These are phyloP conservation scores for Trichocladium antarcticum DNA, from an alignment of 495 filamentous ascomycete genomes.

Conservation along the genomic window DNA sequence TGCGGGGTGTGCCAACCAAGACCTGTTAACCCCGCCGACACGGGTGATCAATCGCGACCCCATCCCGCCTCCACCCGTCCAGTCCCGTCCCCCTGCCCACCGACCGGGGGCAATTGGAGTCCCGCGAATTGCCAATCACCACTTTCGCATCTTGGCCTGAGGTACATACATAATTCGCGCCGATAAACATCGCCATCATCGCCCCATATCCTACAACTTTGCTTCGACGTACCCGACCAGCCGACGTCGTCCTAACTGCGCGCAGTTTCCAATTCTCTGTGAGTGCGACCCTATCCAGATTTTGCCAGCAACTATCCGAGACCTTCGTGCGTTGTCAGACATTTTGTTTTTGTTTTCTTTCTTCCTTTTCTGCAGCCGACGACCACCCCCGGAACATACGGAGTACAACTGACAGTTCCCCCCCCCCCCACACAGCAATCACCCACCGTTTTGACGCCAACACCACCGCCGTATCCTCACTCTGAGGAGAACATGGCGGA, in stretches of 20 bases:
- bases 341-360: conserved; percentile 22
- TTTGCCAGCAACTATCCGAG: not conserved
- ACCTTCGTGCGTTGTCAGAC: not conserved
- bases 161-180: conserved; percentile 7
- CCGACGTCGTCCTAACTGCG: not conserved
- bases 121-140: not conserved
- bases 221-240: not conserved
- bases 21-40: no score
- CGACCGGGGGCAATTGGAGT: no score
- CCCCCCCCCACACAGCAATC: conserved; percentile 1
- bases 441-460: conserved; percentile 19
- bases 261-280: not conserved
- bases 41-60: no score
- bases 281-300: not conserved
- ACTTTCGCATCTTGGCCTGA: not conserved
- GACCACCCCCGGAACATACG: not conserved
- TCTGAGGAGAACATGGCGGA: conserved; percentile 36
- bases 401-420: not conserved
- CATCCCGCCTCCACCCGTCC: no score
- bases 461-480: conserved; percentile 13
- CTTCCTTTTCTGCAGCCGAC: conserved; percentile 11
- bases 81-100: no score
- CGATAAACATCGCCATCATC: conserved; percentile 8
- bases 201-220: not conserved
- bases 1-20: no score